A percentile compares a stretch with the other conserved stretches of the same genome.
Evolutionary conservation across 1,284 basidiomycete genomes (phyloP).

Genomic region (Leccinum fallax): DNA sequence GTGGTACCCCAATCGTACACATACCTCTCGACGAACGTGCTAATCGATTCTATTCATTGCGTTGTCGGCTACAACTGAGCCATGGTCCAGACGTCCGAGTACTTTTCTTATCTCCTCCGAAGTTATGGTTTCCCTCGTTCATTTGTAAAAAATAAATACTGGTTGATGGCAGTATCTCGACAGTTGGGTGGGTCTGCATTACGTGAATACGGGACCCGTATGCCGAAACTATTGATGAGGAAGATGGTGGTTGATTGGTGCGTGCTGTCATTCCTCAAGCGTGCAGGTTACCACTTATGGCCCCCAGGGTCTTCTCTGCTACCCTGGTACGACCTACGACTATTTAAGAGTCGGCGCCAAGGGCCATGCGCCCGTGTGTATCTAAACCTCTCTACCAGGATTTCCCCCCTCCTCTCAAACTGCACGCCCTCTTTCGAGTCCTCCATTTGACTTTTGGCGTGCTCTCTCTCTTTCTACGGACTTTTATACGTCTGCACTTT

Average conservation of each 20-base stretch:
- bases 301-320: slow-evolving; percentile 18
- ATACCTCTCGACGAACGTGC: slow-evolving; percentile 2
- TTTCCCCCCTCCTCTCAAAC: slow-evolving; percentile 3
- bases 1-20: slow-evolving; percentile 19
- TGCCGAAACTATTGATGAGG: slow-evolving; percentile 13
- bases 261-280: slow-evolving; percentile 6
- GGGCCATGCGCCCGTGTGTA: neutral
- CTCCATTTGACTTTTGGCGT: neutral
- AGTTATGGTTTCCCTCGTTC: neutral
- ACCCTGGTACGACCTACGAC: slow-evolving; percentile 15
- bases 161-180: neutral
- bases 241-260: slow-evolving; percentile 2
- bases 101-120: neutral
- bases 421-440: slow-evolving; percentile 8
- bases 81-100: neutral
- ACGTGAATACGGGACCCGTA: slow-evolving; percentile 14
- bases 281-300: slow-evolving; percentile 12
- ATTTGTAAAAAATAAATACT: neutral
- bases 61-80: neutral
- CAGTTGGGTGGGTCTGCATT: slow-evolving; percentile 6
- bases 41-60: slow-evolving; percentile 13
- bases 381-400: slow-evolving; percentile 3
- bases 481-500: slow-evolving; percentile 9
- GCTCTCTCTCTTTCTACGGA: slow-evolving; percentile 5
- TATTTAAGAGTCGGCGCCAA: slow-evolving; percentile 19